Conservation (phyloP, 148 eudicot species). For the Cornus kousa region DNA sequence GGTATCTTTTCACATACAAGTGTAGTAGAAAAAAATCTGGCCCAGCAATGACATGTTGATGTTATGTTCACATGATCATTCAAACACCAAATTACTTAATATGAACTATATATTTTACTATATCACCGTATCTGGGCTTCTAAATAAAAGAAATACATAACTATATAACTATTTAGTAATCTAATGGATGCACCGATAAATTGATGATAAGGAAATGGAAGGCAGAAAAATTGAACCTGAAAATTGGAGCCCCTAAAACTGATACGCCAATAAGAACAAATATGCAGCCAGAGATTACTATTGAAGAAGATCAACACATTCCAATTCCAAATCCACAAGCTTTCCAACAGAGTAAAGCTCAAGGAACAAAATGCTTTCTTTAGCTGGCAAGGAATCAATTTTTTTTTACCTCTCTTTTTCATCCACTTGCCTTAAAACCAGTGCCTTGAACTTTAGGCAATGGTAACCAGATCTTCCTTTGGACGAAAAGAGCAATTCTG, state of each 20-base stretch:
- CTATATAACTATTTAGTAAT: background rate
- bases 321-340: slow-evolving; percentile 31
- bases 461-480: slow-evolving; percentile 29
- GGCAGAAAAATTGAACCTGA: slow-evolving; percentile 20
- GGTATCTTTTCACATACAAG: background rate
- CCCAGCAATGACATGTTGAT: background rate
- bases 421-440: slow-evolving; percentile 18
- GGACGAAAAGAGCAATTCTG: slow-evolving; percentile 11
- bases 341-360: slow-evolving; percentile 28
- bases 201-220: background rate
- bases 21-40: background rate
- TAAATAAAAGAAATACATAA: background rate
- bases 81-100: background rate
- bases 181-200: no score
- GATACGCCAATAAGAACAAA: slow-evolving; percentile 22
- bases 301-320: slow-evolving; percentile 17
- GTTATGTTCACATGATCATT: background rate
- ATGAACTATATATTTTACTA: background rate
- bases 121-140: no score
- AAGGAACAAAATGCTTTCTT: slow-evolving; percentile 27
- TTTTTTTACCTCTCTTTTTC: slow-evolving; percentile 20
- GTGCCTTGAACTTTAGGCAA: slow-evolving; percentile 27
- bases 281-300: slow-evolving; percentile 17
- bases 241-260: slow-evolving; percentile 40
- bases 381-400: slow-evolving; percentile 39